Evolutionary conservation across 495 filamentous ascomycete species (phyloP), one percentile per base, ranked within the genome.

Genomic region (Aspergillus bertholletiae): DNA sequence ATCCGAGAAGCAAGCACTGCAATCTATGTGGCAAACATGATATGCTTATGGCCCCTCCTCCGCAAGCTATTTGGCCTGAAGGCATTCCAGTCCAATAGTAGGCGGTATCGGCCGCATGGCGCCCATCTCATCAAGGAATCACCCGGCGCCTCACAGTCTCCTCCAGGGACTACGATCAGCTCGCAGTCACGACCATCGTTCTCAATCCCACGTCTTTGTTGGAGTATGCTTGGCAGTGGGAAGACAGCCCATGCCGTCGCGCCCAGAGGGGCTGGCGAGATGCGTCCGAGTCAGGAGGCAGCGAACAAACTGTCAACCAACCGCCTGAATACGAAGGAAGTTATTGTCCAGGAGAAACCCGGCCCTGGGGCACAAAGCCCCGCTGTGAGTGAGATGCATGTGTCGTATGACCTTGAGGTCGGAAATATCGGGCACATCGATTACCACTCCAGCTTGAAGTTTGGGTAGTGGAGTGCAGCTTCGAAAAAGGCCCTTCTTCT

Each of bases 1-100:
- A 75, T 79, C 20, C 81, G 85, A 8, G 84, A 88, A 75, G 76
- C 81, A 15, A 78, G 76, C 18, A 86, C 83, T 0, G 80, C 84
- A 1, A 75, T 87, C 11, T 77, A 84, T 44, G 81, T 86, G 3
- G 78, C 81, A n/a, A 87, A 87, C 46, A 61, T 87, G 15, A 83
- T 84, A 39, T 83, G 82, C 58, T 77, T 79, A 61, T 87, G 83
- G 82, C 78, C 82, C 1, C 70, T 84, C 0, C 57, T 84, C 12
- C 75, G 79, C 7, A 79, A 78, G 50, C 44, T 79, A 22, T 84
- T 87, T 40, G 68, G 68, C 2, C 54, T 71, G 32, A 69, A 58
- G 22, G 60, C 68, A 9, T 71, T 69, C 46, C 63, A 67, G 24
- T 64, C 61, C 30, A 67, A 62, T 35, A 72, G 60, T 46, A 63